phyloP scores from a whole-genome alignment of 805 yeast species.

The Kuraishia piskuri region DNA sequence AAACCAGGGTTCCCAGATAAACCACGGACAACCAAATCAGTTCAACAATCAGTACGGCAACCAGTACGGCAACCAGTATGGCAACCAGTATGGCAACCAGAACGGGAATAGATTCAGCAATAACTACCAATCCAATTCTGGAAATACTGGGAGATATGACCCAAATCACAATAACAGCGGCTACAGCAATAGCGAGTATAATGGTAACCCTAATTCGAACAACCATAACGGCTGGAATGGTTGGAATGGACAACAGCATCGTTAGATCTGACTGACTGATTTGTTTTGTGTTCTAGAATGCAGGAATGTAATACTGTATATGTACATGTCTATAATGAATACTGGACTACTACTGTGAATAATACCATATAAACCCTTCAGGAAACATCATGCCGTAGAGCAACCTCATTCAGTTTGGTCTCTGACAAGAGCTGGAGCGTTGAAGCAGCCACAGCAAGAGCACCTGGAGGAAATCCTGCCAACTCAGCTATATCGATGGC shows the following conservation, averaged over 20 bases:
- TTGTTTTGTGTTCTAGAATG: not conserved
- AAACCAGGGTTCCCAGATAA: too few species aligned
- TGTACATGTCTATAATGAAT: not conserved
- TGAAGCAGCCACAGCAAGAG: constrained; percentile 42
- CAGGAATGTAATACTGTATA: not conserved
- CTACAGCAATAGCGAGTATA: not conserved
- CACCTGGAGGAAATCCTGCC: constrained; percentile 69
- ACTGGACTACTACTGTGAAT: not conserved
- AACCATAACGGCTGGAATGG: not conserved
- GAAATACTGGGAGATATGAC: not conserved
- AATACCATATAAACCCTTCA: not conserved
- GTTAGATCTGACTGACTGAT: not conserved
- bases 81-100: not conserved
- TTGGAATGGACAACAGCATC: not conserved
- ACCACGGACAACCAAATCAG: too few species aligned
- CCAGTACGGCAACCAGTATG: not conserved
- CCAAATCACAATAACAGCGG: not conserved
- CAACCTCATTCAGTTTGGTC: not conserved
- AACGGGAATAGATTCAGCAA: not conserved
- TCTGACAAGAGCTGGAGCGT: constrained; percentile 9
- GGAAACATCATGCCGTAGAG: too few species aligned
- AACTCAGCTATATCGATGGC: constrained; percentile 69
- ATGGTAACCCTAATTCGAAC: not conserved
- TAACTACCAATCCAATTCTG: not conserved
- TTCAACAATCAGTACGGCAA: not conserved